Base-by-base conservation (phyloP, 2,329 filamentous ascomycete genomes). In the Aspergillus neotritici region DNA sequence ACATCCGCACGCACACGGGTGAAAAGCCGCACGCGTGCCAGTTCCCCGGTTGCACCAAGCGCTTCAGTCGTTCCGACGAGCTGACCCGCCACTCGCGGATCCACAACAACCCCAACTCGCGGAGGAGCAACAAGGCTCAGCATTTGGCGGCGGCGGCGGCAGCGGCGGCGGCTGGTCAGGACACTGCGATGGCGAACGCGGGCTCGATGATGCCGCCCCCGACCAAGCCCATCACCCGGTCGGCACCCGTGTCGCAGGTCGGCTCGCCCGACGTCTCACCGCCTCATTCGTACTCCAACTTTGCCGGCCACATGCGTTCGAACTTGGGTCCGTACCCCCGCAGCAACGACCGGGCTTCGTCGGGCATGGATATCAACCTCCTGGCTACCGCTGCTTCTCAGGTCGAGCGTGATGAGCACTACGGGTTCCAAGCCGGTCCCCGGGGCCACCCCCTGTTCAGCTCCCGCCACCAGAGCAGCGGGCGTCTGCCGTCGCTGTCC, bases 11-110 rank as follows among this genome's bases (percentile, higher is more conserved):
- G 5, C 91, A 98, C 70, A 98, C 91, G 0, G 93, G 91, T 60
- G 91, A 98, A 75, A 98, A 97, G 77, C 91, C 91, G 37, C 93
- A 97, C 62, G 90, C 87, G 50, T 98, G 91, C 79, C 84, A 87
- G 66, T 96, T 91, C 62, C 89, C 88, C 4, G 89, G 90, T 58
- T 97, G 91, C 80, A 91, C 87, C 57, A 97, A 97, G 73, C 87
- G 91, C 61, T 97, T 98, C 74, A 94, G 87, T 52, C 84, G 91
- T 52, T 96, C 91, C 10, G 91, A 98, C 64, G 91, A 98, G 72
- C 77, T 98, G 56, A 98, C 93, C 50, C 84, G 91, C 49, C 91
- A 98, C 72, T 96, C 91, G 65, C 82, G 91, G 66, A 98, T 98
- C 73, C 91, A 98, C 79, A 96, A 87, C 80, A 98, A 97, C 72